Evolutionary conservation across 352 stramenopile species (phyloP).

Genomic region (Pythium rishiriense): DNA sequence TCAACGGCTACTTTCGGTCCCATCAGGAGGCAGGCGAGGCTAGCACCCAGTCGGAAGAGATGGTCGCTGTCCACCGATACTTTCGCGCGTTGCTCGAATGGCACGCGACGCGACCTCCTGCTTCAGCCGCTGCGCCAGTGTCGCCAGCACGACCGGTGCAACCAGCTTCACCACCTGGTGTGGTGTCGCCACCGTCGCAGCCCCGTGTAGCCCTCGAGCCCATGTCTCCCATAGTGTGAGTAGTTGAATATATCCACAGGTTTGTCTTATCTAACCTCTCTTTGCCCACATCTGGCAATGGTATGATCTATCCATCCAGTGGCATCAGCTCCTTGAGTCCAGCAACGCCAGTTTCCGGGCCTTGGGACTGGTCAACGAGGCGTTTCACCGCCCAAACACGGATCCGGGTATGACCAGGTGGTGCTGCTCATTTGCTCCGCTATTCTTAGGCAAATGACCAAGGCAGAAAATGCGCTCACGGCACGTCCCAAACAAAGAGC

Average conservation of each 20-base stretch:
- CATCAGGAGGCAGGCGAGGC: neutral
- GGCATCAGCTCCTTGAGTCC: constrained; percentile 9
- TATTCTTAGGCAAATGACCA: constrained; percentile 1
- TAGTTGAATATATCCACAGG: constrained; percentile 25
- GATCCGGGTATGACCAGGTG: neutral
- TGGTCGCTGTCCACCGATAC: constrained; percentile 21
- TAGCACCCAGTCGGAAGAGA: neutral
- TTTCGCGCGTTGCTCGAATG: constrained; percentile 16
- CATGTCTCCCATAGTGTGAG: constrained; percentile 25
- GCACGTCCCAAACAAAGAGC: constrained; percentile 4
- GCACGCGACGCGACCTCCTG: neutral
- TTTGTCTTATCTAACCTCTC: constrained; percentile 9
- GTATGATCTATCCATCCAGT: neutral
- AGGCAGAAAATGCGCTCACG: neutral
- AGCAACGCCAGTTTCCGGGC: constrained; percentile 6
- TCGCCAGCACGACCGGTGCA: neutral
- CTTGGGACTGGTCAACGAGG: neutral
- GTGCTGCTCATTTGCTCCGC: neutral
- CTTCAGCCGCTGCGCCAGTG: neutral
- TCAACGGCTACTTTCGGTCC: constrained; percentile 9
- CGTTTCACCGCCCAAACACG: constrained; percentile 1
- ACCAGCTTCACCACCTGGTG: neutral
- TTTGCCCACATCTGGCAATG: neutral
- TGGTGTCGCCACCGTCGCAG: constrained; percentile 5
- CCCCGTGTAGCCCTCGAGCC: neutral